Evolutionary conservation across 495 filamentous ascomycete genomes (phyloP).

Genomic region (Entonaema liquescens): DNA sequence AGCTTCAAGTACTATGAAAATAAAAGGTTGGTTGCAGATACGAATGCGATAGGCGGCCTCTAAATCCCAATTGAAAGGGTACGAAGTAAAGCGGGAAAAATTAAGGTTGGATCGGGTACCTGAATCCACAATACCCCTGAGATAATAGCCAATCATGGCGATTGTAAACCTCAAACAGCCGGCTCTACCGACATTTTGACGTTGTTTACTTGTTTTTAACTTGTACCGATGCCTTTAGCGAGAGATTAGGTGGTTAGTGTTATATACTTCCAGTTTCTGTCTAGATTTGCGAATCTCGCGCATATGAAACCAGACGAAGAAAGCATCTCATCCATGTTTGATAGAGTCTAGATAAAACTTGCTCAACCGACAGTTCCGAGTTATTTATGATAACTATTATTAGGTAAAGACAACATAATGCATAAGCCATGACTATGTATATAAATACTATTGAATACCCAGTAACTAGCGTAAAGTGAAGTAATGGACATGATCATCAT

Average conservation of each 20-base stretch:
- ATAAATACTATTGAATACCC: too few species aligned
- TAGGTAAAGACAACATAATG: too few species aligned
- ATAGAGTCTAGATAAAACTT: too few species aligned
- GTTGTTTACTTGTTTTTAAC: background rate
- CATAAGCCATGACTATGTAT: too few species aligned
- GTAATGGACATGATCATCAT: too few species aligned
- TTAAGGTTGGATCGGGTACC: background rate
- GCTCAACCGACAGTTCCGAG: too few species aligned
- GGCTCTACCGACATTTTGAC: background rate
- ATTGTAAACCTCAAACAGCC: background rate
- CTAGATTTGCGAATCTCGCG: background rate
- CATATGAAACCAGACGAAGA: too few species aligned
- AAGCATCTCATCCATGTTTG: too few species aligned
- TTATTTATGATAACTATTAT: too few species aligned
- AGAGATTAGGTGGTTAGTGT: background rate
- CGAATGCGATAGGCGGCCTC: background rate
- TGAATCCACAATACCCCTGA: background rate
- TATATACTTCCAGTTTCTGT: too few species aligned
- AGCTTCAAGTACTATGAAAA: background rate
- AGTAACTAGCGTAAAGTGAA: too few species aligned
- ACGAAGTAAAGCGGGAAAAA: slow-evolving; percentile 33
- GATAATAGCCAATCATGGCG: background rate
- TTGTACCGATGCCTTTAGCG: background rate
- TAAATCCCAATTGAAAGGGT: background rate
- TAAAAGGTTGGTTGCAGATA: background rate